A percentile compares a stretch with the other conserved stretches of the same genome.
These are phyloP conservation scores for Curvularia spicifera DNA, from an alignment of 2,329 filamentous ascomycete genomes.

Conservation along the genomic window DNA sequence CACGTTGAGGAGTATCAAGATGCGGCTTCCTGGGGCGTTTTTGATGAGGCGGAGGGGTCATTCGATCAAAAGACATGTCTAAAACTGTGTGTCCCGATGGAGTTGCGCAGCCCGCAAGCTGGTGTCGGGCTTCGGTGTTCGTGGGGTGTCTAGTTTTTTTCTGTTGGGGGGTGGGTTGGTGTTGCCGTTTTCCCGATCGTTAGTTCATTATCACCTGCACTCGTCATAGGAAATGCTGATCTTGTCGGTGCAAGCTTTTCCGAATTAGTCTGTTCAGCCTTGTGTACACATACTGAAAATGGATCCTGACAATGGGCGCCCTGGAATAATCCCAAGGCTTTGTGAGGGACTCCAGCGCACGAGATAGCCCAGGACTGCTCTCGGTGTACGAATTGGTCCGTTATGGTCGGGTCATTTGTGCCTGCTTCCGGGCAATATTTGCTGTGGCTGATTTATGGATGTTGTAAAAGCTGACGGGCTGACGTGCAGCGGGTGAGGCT, in stretches of 20 bases:
- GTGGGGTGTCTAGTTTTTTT: background rate
- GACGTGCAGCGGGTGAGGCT: background rate
- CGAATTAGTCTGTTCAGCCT: background rate
- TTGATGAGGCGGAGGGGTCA: background rate
- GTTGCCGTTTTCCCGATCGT: conserved; percentile 7
- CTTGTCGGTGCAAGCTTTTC: background rate
- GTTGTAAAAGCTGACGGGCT: background rate
- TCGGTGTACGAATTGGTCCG: background rate
- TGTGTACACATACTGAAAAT: too few species aligned
- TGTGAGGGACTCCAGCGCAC: background rate
- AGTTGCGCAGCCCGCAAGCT: background rate
- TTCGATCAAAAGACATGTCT: background rate
- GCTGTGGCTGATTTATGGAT: conserved; percentile 3
- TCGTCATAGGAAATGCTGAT: background rate
- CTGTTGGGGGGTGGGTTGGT: background rate
- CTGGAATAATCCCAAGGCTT: background rate
- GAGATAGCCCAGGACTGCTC: too few species aligned
- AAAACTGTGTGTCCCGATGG: background rate
- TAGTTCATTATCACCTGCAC: background rate
- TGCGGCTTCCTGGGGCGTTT: background rate
- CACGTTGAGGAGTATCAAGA: conserved; percentile 1
- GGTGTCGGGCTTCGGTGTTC: background rate
- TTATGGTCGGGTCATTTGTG: background rate
- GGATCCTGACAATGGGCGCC: background rate
- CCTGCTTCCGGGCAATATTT: background rate